A percentile compares a stretch with the other conserved stretches of the same genome.
phyloP scores from a whole-genome alignment of 1,284 basidiomycete species.

The Ceratobasidium sp. region DNA sequence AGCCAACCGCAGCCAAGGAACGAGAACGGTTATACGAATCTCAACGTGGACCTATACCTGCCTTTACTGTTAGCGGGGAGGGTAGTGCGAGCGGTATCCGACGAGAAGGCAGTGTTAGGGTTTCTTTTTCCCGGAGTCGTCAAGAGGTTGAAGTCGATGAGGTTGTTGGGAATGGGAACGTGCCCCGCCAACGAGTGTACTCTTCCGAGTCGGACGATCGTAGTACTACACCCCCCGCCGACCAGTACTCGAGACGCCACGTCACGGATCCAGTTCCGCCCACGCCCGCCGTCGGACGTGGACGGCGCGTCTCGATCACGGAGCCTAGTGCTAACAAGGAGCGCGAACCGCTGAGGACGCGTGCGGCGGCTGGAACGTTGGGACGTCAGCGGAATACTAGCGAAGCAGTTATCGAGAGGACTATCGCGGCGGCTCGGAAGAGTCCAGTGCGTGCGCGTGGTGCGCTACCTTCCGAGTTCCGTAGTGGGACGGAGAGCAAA shows the following conservation, averaged over 20 bases:
- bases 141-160: conserved; percentile 28
- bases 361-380: conserved; percentile 48
- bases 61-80: conserved; percentile 19
- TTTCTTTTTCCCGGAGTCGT: conserved; percentile 39
- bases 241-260: conserved; percentile 26
- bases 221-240: conserved; percentile 37
- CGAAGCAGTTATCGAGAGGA: conserved; percentile 33
- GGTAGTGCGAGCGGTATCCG: conserved; percentile 21
- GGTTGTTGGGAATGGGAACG: conserved; percentile 13
- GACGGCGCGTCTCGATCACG: conserved; percentile 29
- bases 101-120: conserved; percentile 37
- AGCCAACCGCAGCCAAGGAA: conserved; percentile 37
- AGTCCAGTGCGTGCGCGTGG: conserved; percentile 45
- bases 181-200: conserved; percentile 30
- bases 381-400: conserved; percentile 42
- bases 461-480: conserved; percentile 45
- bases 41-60: conserved; percentile 21
- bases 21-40: conserved; percentile 37
- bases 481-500: conserved; percentile 42
- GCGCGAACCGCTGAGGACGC: conserved; percentile 53
- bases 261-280: conserved; percentile 21
- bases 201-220: conserved; percentile 43
- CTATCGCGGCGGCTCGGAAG: conserved; percentile 43
- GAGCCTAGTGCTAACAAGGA: conserved; percentile 24
- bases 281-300: conserved; percentile 4